Evolutionary conservation across 1,284 basidiomycete genomes (phyloP), one percentile per base, ranked within the genome.

Genomic region (Pseudozyma flocculosa): DNA sequence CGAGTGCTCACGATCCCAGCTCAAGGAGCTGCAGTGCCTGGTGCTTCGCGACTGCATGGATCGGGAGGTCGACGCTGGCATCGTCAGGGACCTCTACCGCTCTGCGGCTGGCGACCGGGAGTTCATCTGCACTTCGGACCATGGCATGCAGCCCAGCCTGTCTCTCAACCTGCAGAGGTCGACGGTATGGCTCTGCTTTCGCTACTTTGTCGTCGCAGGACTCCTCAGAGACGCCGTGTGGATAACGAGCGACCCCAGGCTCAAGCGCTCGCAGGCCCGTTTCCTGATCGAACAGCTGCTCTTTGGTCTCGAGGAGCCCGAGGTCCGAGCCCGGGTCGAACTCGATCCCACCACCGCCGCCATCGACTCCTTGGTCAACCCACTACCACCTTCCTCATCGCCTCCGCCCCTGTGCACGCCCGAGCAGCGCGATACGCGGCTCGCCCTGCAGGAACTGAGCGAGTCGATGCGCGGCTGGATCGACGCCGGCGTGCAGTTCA

Each of bases 191-290:
- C 45, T 42, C 21, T 52, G 58, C 23, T 60, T 47, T 42, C 22
- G 21, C 0, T 52, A 51, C 13, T 46, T 61, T 0, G 50, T 54
- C 4, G 24, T 50, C 9, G 60, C 56, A 2, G 40, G 48, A 1
- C 37, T 53, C n/a, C 54, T 41, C 1, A 46, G 41, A 2, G 57
- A 54, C 13, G 69, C 60, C 4, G 69, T 58, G 0, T 42, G 29
- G 2, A 19, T 61, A 1, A 38, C 54, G 0, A 22, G 49, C 14
- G 69, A 71, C 24, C 29, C 40, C 2, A 57, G 69, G 11, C 44
- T 68, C 29, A 64, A 51, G 30, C 57, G 60, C 0, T 61, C 65
- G 15, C 69, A 71, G 40, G 48, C 62, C 24, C 53, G 59, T 3
- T 54, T 45, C 15, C 40, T 71, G 45, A 36, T 71, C 10, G 55